Percentiles rank a stretch among this genome's conserved stretches.
Conservation (phyloP, 176 grass and related monocot genomes). For the Juncus inflexus region DNA sequence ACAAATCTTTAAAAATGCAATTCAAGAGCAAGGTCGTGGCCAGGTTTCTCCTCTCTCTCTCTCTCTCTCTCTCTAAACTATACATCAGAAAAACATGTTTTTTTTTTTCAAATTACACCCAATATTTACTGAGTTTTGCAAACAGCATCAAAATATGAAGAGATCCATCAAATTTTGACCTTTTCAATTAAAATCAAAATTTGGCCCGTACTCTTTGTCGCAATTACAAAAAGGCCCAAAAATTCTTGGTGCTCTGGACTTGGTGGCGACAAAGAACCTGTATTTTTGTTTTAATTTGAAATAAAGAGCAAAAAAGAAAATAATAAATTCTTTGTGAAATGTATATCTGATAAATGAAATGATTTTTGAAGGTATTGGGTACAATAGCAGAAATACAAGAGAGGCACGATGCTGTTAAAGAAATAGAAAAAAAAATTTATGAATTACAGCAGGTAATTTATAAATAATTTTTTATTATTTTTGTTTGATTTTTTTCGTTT, state of each 20-base stretch:
- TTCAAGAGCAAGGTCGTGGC: conserved; percentile 89
- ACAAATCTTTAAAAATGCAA: conserved; percentile 78
- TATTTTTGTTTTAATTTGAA: too few species aligned
- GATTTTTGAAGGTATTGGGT: conserved; percentile 52
- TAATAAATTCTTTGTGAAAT: conserved; percentile 1
- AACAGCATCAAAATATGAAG: too few species aligned
- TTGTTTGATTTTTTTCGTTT: too few species aligned
- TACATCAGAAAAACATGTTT: neutral
- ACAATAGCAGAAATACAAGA: conserved; percentile 90
- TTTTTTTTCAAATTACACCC: neutral
- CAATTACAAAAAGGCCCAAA: too few species aligned
- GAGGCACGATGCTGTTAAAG: conserved; percentile 66
- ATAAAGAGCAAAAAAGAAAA: too few species aligned
- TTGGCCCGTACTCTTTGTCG: too few species aligned
- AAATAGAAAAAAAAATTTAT: conserved; percentile 72
- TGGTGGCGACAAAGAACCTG: too few species aligned
- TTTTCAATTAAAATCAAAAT: too few species aligned
- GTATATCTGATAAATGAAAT: neutral
- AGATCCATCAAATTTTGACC: too few species aligned
- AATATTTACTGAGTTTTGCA: neutral
- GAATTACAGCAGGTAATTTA: conserved; percentile 71
- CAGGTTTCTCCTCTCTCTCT: conserved; percentile 42
- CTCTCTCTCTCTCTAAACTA: neutral
- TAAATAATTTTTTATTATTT: neutral
- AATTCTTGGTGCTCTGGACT: too few species aligned